Evolutionary conservation across 139 green algal genomes (phyloP), one percentile per base, ranked within the genome.

Genomic region (Pseudopediastrum boryanum): DNA sequence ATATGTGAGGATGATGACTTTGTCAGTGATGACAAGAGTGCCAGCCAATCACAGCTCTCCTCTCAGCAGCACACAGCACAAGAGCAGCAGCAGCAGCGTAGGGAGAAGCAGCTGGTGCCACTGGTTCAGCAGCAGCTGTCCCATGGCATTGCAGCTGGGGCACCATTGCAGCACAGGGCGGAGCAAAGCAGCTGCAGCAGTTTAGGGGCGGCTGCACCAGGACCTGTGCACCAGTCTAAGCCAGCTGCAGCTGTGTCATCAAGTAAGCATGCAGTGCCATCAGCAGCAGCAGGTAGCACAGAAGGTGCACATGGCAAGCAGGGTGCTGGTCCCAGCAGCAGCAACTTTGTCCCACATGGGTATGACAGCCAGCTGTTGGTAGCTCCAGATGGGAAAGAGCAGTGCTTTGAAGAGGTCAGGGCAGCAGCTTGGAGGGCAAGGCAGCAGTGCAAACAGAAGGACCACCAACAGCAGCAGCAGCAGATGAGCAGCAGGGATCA

Each of bases 1-100:
- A 84, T 96, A 13, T 94, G 87, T 82, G 85, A 90, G 33, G 92
- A 96, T 65, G 91, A 95, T 1, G 90, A 94, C 67, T 93, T 95
- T 59, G n/a, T n/a, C 56, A 82, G 50, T 7, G 82, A 84, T 1
- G 75, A 63, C 2, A 68, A 76, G 6, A 59, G 19, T 13, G 75
- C 35, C 33, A 9, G 41, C 27, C 5, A 35, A 12, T n/a, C n/a
- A 46, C 27, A 48, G 29, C 41, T n/a, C n/a, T n/a, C n/a, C n/a
- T n/a, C n/a, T n/a, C 35, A 67, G 25, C 61, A 35, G 61, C 33
- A 66, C 43, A 36, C 43, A 54, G 9, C 29, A 39, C 7, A 56
- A 0, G 41, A 67, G 35, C 68, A 46, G 25, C 68, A 74, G 66
- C 41, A 41, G 51, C 66, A 63, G n/a, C 63, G 41, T 12, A 63